Evolutionary conservation across 495 filamentous ascomycete species (phyloP), one percentile per base, ranked within the genome.

Genomic region (Cryomyces minteri): DNA sequence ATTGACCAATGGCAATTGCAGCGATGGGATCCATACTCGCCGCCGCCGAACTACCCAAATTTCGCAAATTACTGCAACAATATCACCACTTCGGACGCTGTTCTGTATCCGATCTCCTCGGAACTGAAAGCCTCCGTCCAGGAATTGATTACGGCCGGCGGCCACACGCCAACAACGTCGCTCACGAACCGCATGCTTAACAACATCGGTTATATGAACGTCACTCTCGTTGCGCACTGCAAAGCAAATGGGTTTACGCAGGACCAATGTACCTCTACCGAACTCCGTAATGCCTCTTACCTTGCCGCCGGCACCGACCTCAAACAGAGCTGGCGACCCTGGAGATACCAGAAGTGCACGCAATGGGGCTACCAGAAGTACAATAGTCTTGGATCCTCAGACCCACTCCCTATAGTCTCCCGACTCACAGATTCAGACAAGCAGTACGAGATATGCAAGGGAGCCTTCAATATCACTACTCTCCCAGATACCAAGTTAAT

Each of bases 351-450:
- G 31, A 54, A 54, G 11, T 67, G 56, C 51, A 54, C 59, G 56
- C 67, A 74, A 62, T 87, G 79, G 79, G 82, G 81, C 32, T 85
- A 70, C 59, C 68, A 82, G 28, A 68, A 72, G 51, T 80, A 77
- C 5, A 81, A 81, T 47, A 73, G 71, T 36, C 69, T 72, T 29
- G 72, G 74, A 1, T 80, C 80, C 0, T 37, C 51, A 0, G 52
- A 62, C 48, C 69, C 76, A 48, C 66, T 72, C 0, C 76, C 82
- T 0, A 54, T 87, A 5, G 67, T 84, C 46, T 82, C 79, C 6
- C 75, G 80, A 6, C 66, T 69, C 1, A 64, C 80, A 47, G 66
- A 71, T 51, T 47, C 83, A 0, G 56, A 67, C 8, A 81, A 72
- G 56, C 48, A 62, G 4, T 64, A 67, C 5, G 25, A 65, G 4